These are phyloP conservation scores for Yamadazyma kitorensis DNA, from an alignment of 805 yeast species.

Conservation along the genomic window DNA sequence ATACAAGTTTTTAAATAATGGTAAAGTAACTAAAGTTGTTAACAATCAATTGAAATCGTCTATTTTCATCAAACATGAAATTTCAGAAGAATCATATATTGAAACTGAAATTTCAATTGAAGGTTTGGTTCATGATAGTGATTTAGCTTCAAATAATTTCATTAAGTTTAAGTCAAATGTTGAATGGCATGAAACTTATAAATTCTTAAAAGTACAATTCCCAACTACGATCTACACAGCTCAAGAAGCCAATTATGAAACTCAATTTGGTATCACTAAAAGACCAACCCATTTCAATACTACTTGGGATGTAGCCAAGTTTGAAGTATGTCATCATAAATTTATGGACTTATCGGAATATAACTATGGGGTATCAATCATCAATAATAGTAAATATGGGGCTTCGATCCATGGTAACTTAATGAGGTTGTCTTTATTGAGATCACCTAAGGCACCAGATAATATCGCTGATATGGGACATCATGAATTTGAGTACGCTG, in stretches of 20 bases:
- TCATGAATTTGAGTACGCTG: conserved; percentile 79
- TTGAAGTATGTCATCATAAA: conserved; percentile 92
- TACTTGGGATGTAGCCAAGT: conserved; percentile 94
- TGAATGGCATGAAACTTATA: conserved; percentile 84
- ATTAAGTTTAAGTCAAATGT: conserved; percentile 46
- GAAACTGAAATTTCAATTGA: conserved; percentile 68
- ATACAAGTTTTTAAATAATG: conserved; percentile 43
- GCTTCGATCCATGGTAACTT: conserved; percentile 90
- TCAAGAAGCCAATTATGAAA: conserved; percentile 75
- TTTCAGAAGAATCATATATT: conserved; percentile 57
- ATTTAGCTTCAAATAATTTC: conserved; percentile 25
- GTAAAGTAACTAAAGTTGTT: conserved; percentile 41
- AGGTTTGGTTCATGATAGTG: conserved; percentile 42
- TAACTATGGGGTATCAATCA: conserved; percentile 79
- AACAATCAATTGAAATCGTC: conserved; percentile 61
- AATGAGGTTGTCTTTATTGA: conserved; percentile 79
- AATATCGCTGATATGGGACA: conserved; percentile 90
- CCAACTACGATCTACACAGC: conserved; percentile 82
- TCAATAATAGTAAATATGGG: conserved; percentile 88
- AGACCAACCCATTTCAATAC: conserved; percentile 96
- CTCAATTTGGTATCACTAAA: conserved; percentile 87
- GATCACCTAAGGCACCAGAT: conserved; percentile 95
- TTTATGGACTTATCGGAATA: conserved; percentile 89
- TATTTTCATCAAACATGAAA: conserved; percentile 56
- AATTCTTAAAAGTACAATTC: conserved; percentile 91